Evolutionary conservation across 495 filamentous ascomycete genomes (phyloP), one percentile per base, ranked within the genome.

Genomic region (Podospora comata): DNA sequence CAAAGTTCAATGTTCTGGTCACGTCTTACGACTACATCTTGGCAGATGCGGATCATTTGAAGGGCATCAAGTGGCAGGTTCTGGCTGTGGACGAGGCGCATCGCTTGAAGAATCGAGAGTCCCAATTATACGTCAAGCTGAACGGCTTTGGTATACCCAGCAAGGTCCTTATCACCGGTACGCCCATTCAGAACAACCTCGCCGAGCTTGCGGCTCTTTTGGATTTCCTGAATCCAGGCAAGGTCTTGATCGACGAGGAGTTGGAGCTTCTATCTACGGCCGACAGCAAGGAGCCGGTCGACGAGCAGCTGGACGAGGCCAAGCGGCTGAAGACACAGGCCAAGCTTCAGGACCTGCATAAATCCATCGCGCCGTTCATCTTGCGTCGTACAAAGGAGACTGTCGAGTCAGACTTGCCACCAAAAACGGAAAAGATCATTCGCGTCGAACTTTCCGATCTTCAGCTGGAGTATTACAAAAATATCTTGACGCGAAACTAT

Each of bases 381-480:
- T 82, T 99, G 55, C 91, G 95, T n/a, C 91, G 95, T 19, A 97
- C 95, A 9, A 99, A 99, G 78, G 91, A 95, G 69, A 96, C 92
- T 56, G 95, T 99, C 11, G 95, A 97, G 76, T 95, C 92, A 32
- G 95, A 97, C 67, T 82, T 99, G 32, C 95, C 95, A 4, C 92
- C 93, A 0, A 99, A 99, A 82, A 95, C 90, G 0, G 95, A 99
- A 75, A 98, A 97, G 81, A 99, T 98, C 71, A 97, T 99, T 74
- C 92, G 95, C 58, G 94, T 98, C 16, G 95, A 97, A 75, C 85
- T 98, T 19, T 94, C 95, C 0, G 95, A 99, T 79, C 87, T 97
- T 26, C 95, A 99, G 72, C 83, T 97, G 1, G 94, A 98, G 65
- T 97, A 97, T 74, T 99, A 99, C 79, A 97, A 97, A 74, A 97